Percentiles rank a stretch among this genome's conserved stretches.
These are phyloP conservation scores for Phytophthora boehmeriae DNA, from an alignment of 352 stramenopile species.

Conservation along the genomic window DNA sequence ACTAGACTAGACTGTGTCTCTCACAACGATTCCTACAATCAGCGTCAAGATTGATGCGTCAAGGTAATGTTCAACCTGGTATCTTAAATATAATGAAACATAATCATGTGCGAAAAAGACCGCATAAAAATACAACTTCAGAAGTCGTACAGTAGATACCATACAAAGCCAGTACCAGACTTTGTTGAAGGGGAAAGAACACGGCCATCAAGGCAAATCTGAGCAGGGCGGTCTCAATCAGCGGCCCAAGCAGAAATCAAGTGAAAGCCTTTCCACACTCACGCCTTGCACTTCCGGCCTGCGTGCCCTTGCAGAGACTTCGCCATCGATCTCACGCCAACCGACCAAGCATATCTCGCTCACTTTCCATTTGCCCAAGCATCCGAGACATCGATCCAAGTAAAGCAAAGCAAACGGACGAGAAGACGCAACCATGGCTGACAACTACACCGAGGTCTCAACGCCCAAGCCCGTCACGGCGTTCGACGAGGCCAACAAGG, in stretches of 20 bases:
- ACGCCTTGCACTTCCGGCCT: neutral
- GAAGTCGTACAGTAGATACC: constrained; percentile 4
- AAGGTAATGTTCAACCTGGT: no score
- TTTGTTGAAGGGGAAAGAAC: neutral
- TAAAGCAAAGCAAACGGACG: neutral
- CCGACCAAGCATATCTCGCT: neutral
- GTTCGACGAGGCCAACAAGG: constrained; percentile 12
- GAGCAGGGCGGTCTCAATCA: neutral
- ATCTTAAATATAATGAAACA: no score
- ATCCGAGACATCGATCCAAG: neutral
- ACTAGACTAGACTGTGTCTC: no score
- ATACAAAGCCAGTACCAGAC: neutral
- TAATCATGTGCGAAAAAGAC: no score
- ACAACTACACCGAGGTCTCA: constrained; percentile 25
- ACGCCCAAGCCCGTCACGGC: neutral
- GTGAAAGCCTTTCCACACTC: constrained; percentile 14
- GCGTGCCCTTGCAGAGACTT: neutral
- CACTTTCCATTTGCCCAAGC: constrained; percentile 18
- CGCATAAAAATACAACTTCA: no score
- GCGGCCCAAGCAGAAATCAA: constrained; percentile 24
- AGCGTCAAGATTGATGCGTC: no score
- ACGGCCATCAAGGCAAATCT: neutral
- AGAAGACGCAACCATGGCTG: neutral
- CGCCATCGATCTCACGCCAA: neutral
- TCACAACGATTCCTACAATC: no score